These are phyloP conservation scores for Raddia distichophylla DNA, from an alignment of 176 grass and related monocot species.

Conservation along the genomic window DNA sequence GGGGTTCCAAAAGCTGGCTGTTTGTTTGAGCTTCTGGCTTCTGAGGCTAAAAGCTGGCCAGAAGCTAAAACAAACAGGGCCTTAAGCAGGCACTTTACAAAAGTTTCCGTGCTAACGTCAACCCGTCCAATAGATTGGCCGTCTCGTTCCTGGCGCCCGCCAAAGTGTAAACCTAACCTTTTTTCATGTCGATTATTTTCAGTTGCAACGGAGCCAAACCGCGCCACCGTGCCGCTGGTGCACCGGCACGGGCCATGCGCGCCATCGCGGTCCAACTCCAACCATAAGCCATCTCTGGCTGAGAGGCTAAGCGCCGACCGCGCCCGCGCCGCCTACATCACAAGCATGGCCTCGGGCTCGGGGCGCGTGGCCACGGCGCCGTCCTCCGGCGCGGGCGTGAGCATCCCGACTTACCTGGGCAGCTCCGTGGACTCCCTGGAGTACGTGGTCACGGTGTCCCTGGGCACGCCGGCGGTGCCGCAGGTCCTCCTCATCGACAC, in stretches of 20 bases:
- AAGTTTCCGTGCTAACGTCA: too few species aligned
- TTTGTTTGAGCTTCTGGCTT: too few species aligned
- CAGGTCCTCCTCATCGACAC: slow-evolving; percentile 63
- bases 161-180: neutral
- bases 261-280: neutral
- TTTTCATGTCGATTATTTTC: neutral
- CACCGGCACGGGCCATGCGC: slow-evolving; percentile 33
- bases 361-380: neutral
- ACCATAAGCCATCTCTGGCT: neutral
- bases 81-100: too few species aligned
- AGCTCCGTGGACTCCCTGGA: slow-evolving; percentile 35
- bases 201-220: neutral
- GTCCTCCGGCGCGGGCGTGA: neutral
- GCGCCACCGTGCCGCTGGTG: slow-evolving; percentile 20
- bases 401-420: slow-evolving; percentile 30
- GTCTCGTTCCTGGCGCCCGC: too few species aligned
- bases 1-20: too few species aligned
- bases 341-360: neutral
- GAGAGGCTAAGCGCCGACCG: slow-evolving; percentile 18
- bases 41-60: too few species aligned
- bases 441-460: slow-evolving; percentile 44
- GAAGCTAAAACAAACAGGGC: too few species aligned
- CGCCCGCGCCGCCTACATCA: neutral
- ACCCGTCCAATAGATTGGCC: too few species aligned
- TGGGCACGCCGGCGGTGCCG: slow-evolving; percentile 36